phyloP scores from a whole-genome alignment of 2,329 filamentous ascomycete genomes.

The Venturia effusa region DNA sequence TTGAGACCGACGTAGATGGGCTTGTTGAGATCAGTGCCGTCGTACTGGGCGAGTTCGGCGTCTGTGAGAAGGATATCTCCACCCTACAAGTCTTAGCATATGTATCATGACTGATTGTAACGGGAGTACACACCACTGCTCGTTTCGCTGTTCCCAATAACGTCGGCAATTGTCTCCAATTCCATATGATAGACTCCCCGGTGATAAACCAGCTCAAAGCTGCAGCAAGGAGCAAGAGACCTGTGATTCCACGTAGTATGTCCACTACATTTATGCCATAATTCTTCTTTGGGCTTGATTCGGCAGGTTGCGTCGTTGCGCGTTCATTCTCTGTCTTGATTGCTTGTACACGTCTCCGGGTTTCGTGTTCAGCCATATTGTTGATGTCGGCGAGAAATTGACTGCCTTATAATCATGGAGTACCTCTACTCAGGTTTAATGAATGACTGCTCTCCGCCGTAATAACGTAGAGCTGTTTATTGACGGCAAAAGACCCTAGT shows the following conservation, averaged over 20 bases:
- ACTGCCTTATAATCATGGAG: not conserved
- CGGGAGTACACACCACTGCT: slow-evolving; percentile 44
- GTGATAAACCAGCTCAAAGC: slow-evolving; percentile 29
- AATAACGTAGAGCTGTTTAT: too few relatives aligned
- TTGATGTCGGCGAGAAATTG: not conserved
- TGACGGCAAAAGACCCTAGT: too few relatives aligned
- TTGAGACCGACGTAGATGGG: slow-evolving; percentile 90
- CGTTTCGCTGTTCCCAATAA: slow-evolving; percentile 46
- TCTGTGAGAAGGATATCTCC: slow-evolving; percentile 63
- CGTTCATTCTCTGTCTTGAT: not conserved
- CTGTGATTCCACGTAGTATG: not conserved
- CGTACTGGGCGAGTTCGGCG: slow-evolving; percentile 59
- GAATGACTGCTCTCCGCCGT: not conserved
- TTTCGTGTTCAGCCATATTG: not conserved
- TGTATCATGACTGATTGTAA: not conserved
- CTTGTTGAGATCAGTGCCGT: slow-evolving; percentile 62
- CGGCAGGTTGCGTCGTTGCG: not conserved
- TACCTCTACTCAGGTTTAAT: too few relatives aligned
- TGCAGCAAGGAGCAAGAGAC: slow-evolving; percentile 21
- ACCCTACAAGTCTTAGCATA: slow-evolving; percentile 22
- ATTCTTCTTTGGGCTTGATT: not conserved
- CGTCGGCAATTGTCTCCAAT: slow-evolving; percentile 52
- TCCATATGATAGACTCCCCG: slow-evolving; percentile 52
- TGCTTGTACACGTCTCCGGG: not conserved
- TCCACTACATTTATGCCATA: not conserved